Conservation (phyloP, 345 rosid genomes). For the Eucalyptus urophylla region DNA sequence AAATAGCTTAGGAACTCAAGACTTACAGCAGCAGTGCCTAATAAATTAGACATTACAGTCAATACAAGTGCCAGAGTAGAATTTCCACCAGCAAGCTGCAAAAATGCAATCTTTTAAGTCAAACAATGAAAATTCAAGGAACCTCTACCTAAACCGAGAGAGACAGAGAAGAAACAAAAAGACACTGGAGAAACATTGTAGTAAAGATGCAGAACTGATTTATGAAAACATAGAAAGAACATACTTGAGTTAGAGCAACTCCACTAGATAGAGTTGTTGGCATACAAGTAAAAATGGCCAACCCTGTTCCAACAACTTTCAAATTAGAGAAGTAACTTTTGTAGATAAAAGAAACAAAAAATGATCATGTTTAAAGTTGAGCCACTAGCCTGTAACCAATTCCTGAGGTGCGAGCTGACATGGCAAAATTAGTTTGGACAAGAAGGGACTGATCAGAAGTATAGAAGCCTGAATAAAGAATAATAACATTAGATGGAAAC, state of each 20-base stretch:
- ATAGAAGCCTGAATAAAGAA: constrained; percentile 1
- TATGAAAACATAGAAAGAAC: neutral
- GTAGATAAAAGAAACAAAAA: neutral
- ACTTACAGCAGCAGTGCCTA: constrained; percentile 4
- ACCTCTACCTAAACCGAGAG: neutral
- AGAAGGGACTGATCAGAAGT: neutral
- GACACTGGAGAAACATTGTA: neutral
- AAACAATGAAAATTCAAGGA: neutral
- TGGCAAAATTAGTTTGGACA: constrained; percentile 1
- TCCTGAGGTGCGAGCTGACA: neutral
- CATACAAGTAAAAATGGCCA: constrained; percentile 5
- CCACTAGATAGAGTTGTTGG: constrained; percentile 12
- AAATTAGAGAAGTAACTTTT: neutral
- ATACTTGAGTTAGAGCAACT: constrained; percentile 4
- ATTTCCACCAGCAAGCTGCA: constrained; percentile 11
- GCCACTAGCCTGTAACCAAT: neutral
- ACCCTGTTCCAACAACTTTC: neutral
- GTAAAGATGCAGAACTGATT: neutral
- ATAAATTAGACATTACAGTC: constrained; percentile 4
- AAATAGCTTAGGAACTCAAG: neutral
- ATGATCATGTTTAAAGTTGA: neutral
- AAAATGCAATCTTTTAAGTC: neutral
- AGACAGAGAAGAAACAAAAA: neutral
- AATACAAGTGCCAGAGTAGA: constrained; percentile 6
- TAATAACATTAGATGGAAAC: neutral